phyloP scores from a whole-genome alignment of 306 rosid species.

The Trifolium subterraneum region DNA sequence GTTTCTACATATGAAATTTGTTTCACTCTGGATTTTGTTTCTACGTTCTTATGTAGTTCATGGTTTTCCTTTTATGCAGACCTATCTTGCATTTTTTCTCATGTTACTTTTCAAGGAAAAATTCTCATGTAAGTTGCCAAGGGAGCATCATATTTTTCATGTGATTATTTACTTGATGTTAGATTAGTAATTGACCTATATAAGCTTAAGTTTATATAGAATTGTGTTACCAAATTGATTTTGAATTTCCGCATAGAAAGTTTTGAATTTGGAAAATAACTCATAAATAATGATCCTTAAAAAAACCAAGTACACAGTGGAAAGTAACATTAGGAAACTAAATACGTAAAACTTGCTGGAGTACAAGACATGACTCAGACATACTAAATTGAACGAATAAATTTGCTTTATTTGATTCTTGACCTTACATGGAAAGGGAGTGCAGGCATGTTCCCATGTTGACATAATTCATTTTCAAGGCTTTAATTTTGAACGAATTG shows the following conservation, averaged over 20 bases:
- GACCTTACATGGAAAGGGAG: not conserved
- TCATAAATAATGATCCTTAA: not conserved
- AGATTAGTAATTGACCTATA: slow-evolving; percentile 11
- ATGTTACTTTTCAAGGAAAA: slow-evolving; percentile 80
- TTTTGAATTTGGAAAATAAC: slow-evolving; percentile 7
- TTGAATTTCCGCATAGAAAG: not conserved
- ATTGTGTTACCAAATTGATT: slow-evolving; percentile 16
- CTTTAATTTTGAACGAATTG: not conserved
- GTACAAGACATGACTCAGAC: not conserved
- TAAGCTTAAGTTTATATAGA: not conserved
- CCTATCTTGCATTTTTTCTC: slow-evolving; percentile 74
- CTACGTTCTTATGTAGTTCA: slow-evolving; percentile 37
- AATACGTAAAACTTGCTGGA: not conserved
- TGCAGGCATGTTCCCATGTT: slow-evolving; percentile 10
- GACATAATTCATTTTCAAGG: slow-evolving; percentile 3
- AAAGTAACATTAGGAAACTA: not conserved
- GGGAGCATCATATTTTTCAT: slow-evolving; percentile 12
- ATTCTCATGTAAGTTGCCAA: slow-evolving; percentile 73
- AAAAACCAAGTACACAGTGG: slow-evolving; percentile 2
- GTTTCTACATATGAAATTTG: slow-evolving; percentile 34
- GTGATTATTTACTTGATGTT: slow-evolving; percentile 27
- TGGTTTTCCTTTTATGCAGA: slow-evolving; percentile 59
- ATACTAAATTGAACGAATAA: not conserved
- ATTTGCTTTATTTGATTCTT: not conserved
- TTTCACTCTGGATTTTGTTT: slow-evolving; percentile 25